Evolutionary conservation across 202 grass and related monocot species (phyloP).

Genomic region (Carex sylvatica): DNA sequence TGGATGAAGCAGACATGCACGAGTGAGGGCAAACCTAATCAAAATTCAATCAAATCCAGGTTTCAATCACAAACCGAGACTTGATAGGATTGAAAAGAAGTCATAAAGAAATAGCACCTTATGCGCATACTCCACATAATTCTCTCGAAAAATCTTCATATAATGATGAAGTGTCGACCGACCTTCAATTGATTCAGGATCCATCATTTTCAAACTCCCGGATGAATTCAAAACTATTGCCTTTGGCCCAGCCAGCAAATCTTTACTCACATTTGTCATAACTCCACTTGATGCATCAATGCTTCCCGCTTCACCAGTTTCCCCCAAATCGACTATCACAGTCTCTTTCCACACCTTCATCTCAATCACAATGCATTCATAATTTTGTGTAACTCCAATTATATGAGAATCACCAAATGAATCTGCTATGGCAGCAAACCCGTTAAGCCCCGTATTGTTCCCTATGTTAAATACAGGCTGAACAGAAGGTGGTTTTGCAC

Average conservation of each 20-base stretch:
- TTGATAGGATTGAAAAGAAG: not conserved
- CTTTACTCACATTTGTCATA: slow-evolving; percentile 41
- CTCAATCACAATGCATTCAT: slow-evolving; percentile 81
- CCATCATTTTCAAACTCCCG: slow-evolving; percentile 56
- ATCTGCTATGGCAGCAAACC: slow-evolving; percentile 72
- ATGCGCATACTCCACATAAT: slow-evolving; percentile 95
- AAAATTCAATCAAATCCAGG: not conserved
- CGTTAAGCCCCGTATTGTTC: slow-evolving; percentile 53
- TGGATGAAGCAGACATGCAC: not conserved
- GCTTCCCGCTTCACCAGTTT: slow-evolving; percentile 47
- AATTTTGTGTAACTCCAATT: slow-evolving; percentile 58
- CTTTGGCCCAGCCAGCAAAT: slow-evolving; percentile 68
- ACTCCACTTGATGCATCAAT: slow-evolving; percentile 29
- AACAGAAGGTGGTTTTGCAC: slow-evolving; percentile 54
- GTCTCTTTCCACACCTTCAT: slow-evolving; percentile 88
- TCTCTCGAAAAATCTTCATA: slow-evolving; percentile 92
- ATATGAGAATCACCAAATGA: slow-evolving; percentile 75
- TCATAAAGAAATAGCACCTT: slow-evolving; percentile 49
- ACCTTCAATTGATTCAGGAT: slow-evolving; percentile 81
- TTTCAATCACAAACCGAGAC: not conserved
- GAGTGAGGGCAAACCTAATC: not conserved
- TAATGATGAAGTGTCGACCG: slow-evolving; percentile 89
- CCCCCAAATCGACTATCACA: not conserved
- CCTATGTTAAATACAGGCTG: slow-evolving; percentile 68
- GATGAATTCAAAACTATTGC: slow-evolving; percentile 56